Base-by-base conservation (phyloP, 805 yeast species). In the Myxozyma kluyveri region DNA sequence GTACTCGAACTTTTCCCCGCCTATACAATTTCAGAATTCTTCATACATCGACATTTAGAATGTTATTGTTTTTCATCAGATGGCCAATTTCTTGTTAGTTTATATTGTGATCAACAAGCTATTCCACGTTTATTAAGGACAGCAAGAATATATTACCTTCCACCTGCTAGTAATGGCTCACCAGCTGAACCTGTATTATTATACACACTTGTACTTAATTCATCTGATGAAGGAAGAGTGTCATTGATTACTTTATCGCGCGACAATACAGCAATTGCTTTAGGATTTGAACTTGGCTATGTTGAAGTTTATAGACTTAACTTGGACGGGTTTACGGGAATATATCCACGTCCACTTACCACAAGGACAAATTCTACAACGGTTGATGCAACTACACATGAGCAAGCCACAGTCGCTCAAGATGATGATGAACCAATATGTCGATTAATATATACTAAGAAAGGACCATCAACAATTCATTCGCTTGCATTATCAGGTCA, bases 381-480 rank as follows among this genome's bases (percentile, higher is more conserved):
- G 14, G 33, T 29, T 9, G 14, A 21, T 6, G 5, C 9, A 6
- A 21, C 21, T 7, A 3, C 41, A 38, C 3, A 4, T 10, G 41
- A 18, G 14, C 21, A 21, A n/a, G 39, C 18, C 7, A 21, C 10
- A 5, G 10, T 12, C 27, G 14, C 19, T 4, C 41, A n/a, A 4
- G 23, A 17, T 7, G 41, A 38, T n/a, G 41, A 17, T 22, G 41
- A 17, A 17, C 31, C 52, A 9, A 47, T 29, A 4, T 52, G 49
- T 21, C 49, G 43, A 17, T n/a, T 39, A 19, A 33, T 59, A 9
- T 60, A 43, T 24, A n/a, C 43, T 5, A 45, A 50, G 23, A 59
- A 58, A 41, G 59, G 27, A 33, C 64, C 64, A 23, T 61, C 64
- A n/a, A 24, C 45, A 36, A 49, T 57, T 5, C 50, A 50, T 27